Evolutionary conservation across 208 protist species (phyloP).

Genomic region (Crithidia thermophila): DNA sequence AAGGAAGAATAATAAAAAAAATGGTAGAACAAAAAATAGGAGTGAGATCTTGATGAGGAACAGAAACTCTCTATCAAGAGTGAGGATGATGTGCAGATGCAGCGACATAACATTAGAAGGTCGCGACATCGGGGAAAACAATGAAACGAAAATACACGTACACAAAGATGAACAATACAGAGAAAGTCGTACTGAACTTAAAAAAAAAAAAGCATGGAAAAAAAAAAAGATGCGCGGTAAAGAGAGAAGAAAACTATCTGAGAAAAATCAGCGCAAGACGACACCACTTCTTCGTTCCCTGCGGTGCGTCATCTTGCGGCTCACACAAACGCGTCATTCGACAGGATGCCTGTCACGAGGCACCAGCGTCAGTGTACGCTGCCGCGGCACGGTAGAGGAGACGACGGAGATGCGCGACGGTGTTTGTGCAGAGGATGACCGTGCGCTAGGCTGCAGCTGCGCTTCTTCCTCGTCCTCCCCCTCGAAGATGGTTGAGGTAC

Average conservation of each 20-base stretch:
- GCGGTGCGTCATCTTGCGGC: too few species aligned
- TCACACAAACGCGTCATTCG: too few species aligned
- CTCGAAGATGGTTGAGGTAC: neutral
- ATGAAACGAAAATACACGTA: neutral
- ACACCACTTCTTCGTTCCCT: too few species aligned
- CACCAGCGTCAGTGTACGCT: neutral
- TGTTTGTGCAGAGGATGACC: neutral
- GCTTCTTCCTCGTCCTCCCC: neutral
- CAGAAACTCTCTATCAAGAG: too few species aligned
- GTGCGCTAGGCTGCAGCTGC: too few species aligned
- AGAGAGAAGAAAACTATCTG: neutral
- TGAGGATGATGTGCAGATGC: too few species aligned
- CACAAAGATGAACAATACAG: neutral
- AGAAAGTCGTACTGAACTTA: neutral
- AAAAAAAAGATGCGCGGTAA: neutral
- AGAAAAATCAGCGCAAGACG: too few species aligned
- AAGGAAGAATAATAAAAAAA: too few species aligned
- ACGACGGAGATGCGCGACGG: slow-evolving; percentile 6
- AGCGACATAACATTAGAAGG: too few species aligned
- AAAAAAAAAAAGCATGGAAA: slow-evolving; percentile 1
- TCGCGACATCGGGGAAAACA: neutral
- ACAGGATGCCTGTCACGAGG: too few species aligned
- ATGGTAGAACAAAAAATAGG: too few species aligned
- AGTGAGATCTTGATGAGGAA: too few species aligned
- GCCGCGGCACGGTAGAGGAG: neutral